Evolutionary conservation across 495 filamentous ascomycete genomes (phyloP).

Genomic region (Cudoniella acicularis): DNA sequence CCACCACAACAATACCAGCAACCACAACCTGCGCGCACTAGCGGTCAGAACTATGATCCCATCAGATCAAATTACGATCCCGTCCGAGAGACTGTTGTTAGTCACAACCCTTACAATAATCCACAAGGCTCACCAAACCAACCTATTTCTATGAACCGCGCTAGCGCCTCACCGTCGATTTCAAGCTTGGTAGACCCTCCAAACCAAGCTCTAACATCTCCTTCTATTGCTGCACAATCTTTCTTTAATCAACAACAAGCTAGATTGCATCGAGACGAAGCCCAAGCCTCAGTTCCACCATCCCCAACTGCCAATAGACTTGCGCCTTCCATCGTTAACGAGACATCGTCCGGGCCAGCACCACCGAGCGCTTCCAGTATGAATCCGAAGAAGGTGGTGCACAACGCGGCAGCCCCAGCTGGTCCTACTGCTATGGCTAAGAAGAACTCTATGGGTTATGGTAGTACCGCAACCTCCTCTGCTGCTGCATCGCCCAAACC

Average conservation of each 20-base stretch:
- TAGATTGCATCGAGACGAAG: slow-evolving; percentile 23
- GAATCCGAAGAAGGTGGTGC: neutral
- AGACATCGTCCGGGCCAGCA: slow-evolving; percentile 16
- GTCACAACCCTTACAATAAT: slow-evolving; percentile 46
- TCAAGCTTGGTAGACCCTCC: slow-evolving; percentile 84
- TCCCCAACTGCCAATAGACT: slow-evolving; percentile 23
- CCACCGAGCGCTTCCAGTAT: slow-evolving; percentile 22
- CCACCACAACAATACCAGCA: slow-evolving; percentile 8
- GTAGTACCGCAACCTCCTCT: slow-evolving; percentile 48
- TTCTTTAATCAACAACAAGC: slow-evolving; percentile 34
- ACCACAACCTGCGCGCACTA: slow-evolving; percentile 45
- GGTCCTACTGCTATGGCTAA: slow-evolving; percentile 21
- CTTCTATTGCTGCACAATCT: slow-evolving; percentile 37
- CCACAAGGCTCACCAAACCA: slow-evolving; percentile 53
- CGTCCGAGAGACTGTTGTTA: slow-evolving; percentile 43
- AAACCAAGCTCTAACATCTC: slow-evolving; percentile 41
- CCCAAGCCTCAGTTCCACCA: slow-evolving; percentile 21
- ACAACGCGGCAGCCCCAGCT: neutral
- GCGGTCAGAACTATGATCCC: slow-evolving; percentile 83
- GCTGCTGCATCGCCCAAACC: slow-evolving; percentile 60
- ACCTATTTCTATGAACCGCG: slow-evolving; percentile 52
- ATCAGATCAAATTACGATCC: slow-evolving; percentile 69
- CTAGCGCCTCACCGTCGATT: slow-evolving; percentile 85
- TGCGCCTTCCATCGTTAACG: slow-evolving; percentile 13
- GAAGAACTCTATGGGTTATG: slow-evolving; percentile 28